These are phyloP conservation scores for Musa troglodytarum DNA, from an alignment of 176 grass and related monocot species.

Conservation along the genomic window DNA sequence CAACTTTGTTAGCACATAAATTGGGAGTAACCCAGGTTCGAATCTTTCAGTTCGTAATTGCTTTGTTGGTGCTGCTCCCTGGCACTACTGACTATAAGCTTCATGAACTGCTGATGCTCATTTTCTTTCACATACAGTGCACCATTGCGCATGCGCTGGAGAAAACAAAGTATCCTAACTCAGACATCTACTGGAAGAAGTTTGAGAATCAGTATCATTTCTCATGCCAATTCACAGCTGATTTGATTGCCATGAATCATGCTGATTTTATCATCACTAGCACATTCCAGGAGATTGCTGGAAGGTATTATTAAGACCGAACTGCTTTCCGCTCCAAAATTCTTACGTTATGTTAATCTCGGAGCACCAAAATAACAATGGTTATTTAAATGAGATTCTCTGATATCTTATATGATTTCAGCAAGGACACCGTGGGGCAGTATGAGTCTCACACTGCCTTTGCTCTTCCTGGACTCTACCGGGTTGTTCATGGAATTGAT, in stretches of 20 bases:
- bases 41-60: neutral
- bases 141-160: constrained; percentile 94
- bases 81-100: neutral
- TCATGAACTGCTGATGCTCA: neutral
- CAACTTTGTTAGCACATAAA: constrained; percentile 82
- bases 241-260: constrained; percentile 94
- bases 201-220: constrained; percentile 97
- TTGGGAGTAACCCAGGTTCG: constrained; percentile 80
- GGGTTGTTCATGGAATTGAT: constrained; percentile 88
- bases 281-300: constrained; percentile 96
- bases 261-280: constrained; percentile 96
- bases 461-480: constrained; percentile 80
- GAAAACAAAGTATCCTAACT: constrained; percentile 98
- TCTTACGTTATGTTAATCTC: neutral
- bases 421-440: constrained; percentile 92
- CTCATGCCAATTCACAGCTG: constrained; percentile 96
- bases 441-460: constrained; percentile 93
- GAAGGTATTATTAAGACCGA: constrained; percentile 41
- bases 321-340: neutral
- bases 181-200: constrained; percentile 95
- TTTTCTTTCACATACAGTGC: constrained; percentile 40
- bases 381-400: neutral
- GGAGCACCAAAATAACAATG: neutral
- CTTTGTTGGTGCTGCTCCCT: neutral
- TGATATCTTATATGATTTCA: constrained; percentile 34